Conservation (phyloP, 129 eudicot genomes). For the Pittosporum tobira region DNA sequence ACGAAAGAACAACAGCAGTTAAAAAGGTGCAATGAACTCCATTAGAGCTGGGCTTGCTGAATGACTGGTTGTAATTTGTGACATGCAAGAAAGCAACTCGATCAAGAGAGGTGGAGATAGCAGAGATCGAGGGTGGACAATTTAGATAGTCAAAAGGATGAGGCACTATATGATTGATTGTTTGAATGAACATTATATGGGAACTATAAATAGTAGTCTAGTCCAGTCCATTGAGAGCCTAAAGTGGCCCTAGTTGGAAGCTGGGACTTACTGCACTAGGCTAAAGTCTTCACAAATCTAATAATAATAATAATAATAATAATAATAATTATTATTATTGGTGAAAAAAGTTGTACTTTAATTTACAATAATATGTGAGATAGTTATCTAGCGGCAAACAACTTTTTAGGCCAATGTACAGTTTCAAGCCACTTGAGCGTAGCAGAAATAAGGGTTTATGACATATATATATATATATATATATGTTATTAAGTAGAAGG, state of each 20-base stretch:
- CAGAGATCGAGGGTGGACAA: conserved; percentile 5
- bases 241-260: too few species aligned
- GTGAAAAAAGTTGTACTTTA: too few species aligned
- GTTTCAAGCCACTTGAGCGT: too few species aligned
- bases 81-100: background rate
- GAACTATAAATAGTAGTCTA: background rate
- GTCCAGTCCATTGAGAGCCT: too few species aligned
- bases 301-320: background rate
- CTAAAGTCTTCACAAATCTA: background rate
- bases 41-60: background rate
- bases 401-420: background rate
- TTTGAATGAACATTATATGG: background rate
- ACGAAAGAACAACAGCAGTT: background rate
- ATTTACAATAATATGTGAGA: too few species aligned
- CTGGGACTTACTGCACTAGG: too few species aligned
- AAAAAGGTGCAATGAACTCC: background rate
- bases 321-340: background rate
- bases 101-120: too few species aligned
- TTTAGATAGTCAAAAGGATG: background rate
- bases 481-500: too few species aligned
- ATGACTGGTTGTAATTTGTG: background rate
- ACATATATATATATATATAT: too few species aligned
- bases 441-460: too few species aligned
- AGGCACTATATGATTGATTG: background rate
- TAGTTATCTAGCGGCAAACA: background rate